phyloP scores from a whole-genome alignment of 257 asterid species.

The Solanum etuberosum region DNA sequence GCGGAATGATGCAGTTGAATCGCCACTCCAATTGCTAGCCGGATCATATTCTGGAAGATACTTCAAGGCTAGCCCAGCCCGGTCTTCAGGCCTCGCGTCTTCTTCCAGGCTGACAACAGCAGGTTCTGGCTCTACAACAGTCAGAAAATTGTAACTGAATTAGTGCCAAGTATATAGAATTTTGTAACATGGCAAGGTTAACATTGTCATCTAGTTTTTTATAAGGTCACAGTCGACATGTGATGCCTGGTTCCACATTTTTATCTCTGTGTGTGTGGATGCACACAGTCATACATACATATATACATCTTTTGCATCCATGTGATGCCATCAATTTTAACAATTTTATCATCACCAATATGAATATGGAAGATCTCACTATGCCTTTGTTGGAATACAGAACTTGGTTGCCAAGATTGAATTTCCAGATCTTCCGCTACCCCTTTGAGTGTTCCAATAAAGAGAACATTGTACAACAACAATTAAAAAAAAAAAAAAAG shows the following conservation, averaged over 20 bases:
- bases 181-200: background rate
- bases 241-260: background rate
- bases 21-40: constrained; percentile 43
- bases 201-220: background rate
- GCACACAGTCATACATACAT: background rate
- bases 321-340: background rate
- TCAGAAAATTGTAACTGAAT: background rate
- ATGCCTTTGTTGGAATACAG: too few species aligned
- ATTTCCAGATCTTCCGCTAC: too few species aligned
- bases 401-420: too few species aligned
- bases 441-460: background rate
- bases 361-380: background rate
- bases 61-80: constrained; percentile 71
- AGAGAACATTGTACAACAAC: background rate
- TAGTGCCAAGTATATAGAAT: background rate
- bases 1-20: constrained; percentile 50
- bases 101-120: constrained; percentile 55
- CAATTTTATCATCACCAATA: background rate
- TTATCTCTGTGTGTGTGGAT: background rate
- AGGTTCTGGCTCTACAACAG: constrained; percentile 54
- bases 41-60: constrained; percentile 75
- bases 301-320: background rate
- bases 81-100: constrained; percentile 57
- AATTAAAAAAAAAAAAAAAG: too few species aligned
- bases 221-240: background rate